Evolutionary conservation across 2,329 filamentous ascomycete species (phyloP).

Genomic region (Dendrostoma leiphaemia): DNA sequence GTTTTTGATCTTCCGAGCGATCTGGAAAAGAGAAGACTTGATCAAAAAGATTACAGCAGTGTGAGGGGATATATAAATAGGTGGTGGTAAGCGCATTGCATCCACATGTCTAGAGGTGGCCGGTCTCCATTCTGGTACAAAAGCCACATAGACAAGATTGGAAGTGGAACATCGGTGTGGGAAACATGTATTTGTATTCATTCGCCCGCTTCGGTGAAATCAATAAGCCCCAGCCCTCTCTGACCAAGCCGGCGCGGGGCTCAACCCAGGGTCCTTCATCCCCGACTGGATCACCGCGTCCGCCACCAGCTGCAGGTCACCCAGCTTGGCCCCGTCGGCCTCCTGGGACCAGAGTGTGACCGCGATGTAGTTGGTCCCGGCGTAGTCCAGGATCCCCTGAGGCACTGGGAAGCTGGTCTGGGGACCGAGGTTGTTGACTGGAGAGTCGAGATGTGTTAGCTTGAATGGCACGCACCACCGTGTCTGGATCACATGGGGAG

Average conservation of each 20-base stretch:
- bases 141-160: no score
- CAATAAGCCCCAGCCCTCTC: conserved; percentile 51
- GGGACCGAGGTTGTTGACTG: conserved; percentile 70
- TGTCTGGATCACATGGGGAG: neutral
- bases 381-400: conserved; percentile 69
- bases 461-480: neutral
- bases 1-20: conserved; percentile 28
- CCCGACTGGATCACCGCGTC: conserved; percentile 51
- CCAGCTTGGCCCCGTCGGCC: conserved; percentile 53
- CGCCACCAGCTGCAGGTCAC: conserved; percentile 48
- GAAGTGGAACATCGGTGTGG: no score
- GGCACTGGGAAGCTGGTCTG: conserved; percentile 72
- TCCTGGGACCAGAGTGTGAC: conserved; percentile 68
- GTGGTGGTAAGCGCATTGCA: no score
- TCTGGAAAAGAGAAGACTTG: neutral
- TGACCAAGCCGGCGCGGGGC: conserved; percentile 44
- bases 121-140: no score
- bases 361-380: conserved; percentile 67
- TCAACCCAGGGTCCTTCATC: conserved; percentile 41
- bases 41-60: no score
- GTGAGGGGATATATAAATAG: no score
- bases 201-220: neutral
- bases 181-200: no score
- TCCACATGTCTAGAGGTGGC: no score
- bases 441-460: neutral